Base-by-base conservation (phyloP, 768 basidiomycete genomes). In the Boletus rufocinnamomeus region DNA sequence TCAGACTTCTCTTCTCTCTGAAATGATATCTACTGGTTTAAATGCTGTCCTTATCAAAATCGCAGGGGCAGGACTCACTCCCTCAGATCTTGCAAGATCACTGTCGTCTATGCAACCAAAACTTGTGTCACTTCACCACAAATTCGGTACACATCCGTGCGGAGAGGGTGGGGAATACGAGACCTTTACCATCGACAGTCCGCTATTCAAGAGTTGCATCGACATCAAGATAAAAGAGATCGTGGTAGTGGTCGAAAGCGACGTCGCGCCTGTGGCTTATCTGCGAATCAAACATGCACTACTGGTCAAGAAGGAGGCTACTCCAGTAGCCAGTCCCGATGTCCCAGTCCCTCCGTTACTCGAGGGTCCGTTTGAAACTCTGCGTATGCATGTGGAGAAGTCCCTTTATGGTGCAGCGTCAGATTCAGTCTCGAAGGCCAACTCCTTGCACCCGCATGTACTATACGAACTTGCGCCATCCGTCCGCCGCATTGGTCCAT, bases 131-230 rank as follows among this genome's bases (percentile, higher is more conserved):
- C 80, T 99, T 65, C 93, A 95, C 69, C 68, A 74, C 11, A 74
- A 84, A 28, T 99, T 94, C 66, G 95, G 95, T 5, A 87, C 89
- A 0, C 97, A 99, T 69, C 82, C 96, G 2, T 98, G 96, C 61
- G 97, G 97, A 11, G 97, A 99, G 75, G 97, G 97, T 2, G 97
- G 97, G 2, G 97, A 99, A 75, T 99, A 98, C 73, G 97, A 99
- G 71, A 92, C 89, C 0, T 77, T 98, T 57, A 98, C 96, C 1
- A 76, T 95, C 14, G 92, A 97, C 63, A 91, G 89, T 60, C 92
- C 95, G 0, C 68, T 96, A 14, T 98, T 95, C 82, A 91, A 92
- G 63, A 80, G 81, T 40, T 79, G 82, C 11, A 88, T 99, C 37
- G 69, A 76, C 8, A 70, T 98, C 87, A 79, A 75, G 35, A 83